A percentile compares a stretch with the other conserved stretches of the same genome.
phyloP scores from a whole-genome alignment of 1,284 basidiomycete species.

The Microbotryum silenes-acaulis region DNA sequence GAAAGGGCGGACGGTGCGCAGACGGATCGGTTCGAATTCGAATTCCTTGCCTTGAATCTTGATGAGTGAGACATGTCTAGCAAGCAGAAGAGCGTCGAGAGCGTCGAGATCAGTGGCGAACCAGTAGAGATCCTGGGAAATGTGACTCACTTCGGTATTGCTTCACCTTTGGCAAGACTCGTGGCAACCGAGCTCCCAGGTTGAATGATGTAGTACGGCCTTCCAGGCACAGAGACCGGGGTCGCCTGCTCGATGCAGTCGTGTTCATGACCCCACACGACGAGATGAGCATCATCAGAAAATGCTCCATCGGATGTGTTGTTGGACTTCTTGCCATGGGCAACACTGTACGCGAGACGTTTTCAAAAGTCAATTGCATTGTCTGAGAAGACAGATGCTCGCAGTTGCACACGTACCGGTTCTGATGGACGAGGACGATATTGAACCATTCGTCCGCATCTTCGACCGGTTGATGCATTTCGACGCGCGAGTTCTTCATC shows the following conservation, averaged over 20 bases:
- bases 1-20: slow-evolving; percentile 90
- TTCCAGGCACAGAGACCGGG: slow-evolving; percentile 83
- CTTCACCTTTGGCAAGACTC: slow-evolving; percentile 80
- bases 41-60: slow-evolving; percentile 81
- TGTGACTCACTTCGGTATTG: slow-evolving; percentile 66
- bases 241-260: slow-evolving; percentile 73
- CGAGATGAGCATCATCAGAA: slow-evolving; percentile 85
- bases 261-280: slow-evolving; percentile 98
- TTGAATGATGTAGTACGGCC: slow-evolving; percentile 84
- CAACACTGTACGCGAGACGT: slow-evolving; percentile 54
- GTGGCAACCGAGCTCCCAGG: slow-evolving; percentile 95
- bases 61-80: slow-evolving; percentile 77
- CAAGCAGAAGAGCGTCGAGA: background rate
- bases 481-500: slow-evolving; percentile 80
- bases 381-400: background rate
- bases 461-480: slow-evolving; percentile 89
- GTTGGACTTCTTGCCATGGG: slow-evolving; percentile 76
- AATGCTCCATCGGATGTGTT: slow-evolving; percentile 94
- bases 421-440: slow-evolving; percentile 87
- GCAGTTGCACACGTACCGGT: slow-evolving; percentile 55
- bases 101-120: background rate
- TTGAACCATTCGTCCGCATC: slow-evolving; percentile 71
- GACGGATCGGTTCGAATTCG: slow-evolving; percentile 69
- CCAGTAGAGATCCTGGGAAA: background rate
- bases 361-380: background rate